Base-by-base conservation (phyloP, 768 basidiomycete species). In the Erythrobasidium yunnanense region DNA sequence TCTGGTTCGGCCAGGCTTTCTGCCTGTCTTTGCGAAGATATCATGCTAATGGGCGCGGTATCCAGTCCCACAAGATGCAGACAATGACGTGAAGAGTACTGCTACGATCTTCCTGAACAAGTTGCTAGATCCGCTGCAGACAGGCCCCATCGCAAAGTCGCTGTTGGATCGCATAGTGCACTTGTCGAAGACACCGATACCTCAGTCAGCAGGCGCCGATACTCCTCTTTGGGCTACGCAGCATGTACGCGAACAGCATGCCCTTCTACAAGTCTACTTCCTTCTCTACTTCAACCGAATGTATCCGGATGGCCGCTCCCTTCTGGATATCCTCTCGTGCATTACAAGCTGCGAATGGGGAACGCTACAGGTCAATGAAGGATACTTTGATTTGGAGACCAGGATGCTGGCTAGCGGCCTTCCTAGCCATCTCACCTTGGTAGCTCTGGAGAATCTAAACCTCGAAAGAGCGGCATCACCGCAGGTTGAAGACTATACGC, bases 201-300 rank as follows among this genome's bases (percentile, higher is more conserved):
- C 84, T 84, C 18, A 80, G 79, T 68, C 78, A 79, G 63, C 70
- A 18, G 18, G 84, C 83, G 8, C 80, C 83, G n/a, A 77, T 85
- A 81, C 71, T 5, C 55, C 30, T 2, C 66, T 70, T 29, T 71
- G 71, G 75, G 71, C 77, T 1, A 73, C 69, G 22, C 74, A 75
- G 30, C 72, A 74, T 56, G 66, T 76, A 13, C 74, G 72, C 25
- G 85, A 91, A 72, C 92, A 93, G 74, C 77, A 90, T 45, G 83
- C 84, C 11, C 73, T 90, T 46, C 78, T 95, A 53, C 89, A 95
- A 70, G 83, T 92, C 33, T 79, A 95, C 49, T 96, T 95, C 76
- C 88, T 88, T 83, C 81, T 84, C 3, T 85, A 90, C 82, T 92
- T 86, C 84, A 83, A 82, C 13, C 85, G 83, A 65, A 81, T 83